Evolutionary conservation across 2,329 filamentous ascomycete genomes (phyloP).

Genomic region (Aspergillus sp.): DNA sequence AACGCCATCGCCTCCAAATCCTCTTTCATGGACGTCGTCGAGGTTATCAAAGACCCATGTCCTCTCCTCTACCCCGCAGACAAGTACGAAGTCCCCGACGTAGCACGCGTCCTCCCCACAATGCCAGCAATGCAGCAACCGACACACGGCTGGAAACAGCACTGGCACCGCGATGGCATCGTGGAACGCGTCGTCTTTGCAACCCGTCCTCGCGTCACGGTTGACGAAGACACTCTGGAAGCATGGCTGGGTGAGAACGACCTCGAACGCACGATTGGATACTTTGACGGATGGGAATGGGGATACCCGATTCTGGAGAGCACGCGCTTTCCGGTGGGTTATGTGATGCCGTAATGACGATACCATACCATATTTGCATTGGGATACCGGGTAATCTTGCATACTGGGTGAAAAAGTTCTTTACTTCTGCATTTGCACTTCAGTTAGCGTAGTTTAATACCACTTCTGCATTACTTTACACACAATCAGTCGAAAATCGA

Average conservation of each 20-base stretch:
- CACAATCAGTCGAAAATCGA: no score
- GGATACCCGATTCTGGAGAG: constrained; percentile 47
- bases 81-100: constrained; percentile 1
- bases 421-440: no score
- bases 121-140: constrained; percentile 8
- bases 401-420: no score
- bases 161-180: constrained; percentile 5
- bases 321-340: background rate
- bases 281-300: constrained; percentile 8
- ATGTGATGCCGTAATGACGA: background rate
- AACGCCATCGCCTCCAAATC: constrained; percentile 11
- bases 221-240: background rate
- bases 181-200: background rate
- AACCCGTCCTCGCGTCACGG: background rate
- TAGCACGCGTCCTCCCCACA: constrained; percentile 1
- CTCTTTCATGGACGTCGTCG: constrained; percentile 9
- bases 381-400: background rate
- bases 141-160: constrained; percentile 7
- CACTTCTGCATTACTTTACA: no score
- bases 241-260: background rate
- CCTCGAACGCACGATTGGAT: constrained; percentile 3
- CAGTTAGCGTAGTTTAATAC: no score
- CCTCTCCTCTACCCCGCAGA: constrained; percentile 5
- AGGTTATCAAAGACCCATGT: constrained; percentile 3
- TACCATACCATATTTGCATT: background rate